Evolutionary conservation across 495 filamentous ascomycete genomes (phyloP), one percentile per base, ranked within the genome.

Genomic region (Neohortaea acidophila): DNA sequence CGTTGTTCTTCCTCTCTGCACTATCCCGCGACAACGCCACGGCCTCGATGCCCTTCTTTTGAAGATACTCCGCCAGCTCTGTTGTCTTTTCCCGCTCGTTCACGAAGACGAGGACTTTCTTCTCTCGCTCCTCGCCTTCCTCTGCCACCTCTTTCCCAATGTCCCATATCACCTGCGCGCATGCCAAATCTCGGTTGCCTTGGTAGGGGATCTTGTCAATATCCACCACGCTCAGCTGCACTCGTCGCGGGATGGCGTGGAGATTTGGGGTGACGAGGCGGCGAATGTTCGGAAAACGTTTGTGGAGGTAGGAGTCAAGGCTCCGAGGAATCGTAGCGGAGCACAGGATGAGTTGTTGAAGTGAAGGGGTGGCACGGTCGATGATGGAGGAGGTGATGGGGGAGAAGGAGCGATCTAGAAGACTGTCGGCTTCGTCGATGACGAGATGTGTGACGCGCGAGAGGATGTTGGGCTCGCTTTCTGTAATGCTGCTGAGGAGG

Each of bases 21-120:
- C 78, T 81, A 53, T 97, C 89, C 20, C 91, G 67, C 43, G 76
- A 81, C 36, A 96, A 67, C 1, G 84, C 76, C 6, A 79, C 60
- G 9, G 85, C 84, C 45, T 94, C 80, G 49, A 97, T 84, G 22
- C 83, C 83, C 61, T 93, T 96, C 14, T 68, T 71, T 8, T 61
- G 55, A 0, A 97, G 75, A 58, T 81, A 96, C 7, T 79, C 57
- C 12, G 85, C 77, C 0, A 97, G 68, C 51, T 84, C 77, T 31
- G 70, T 64, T 0, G 89, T 77, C 46, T 80, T 81, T 51, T 96
- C 87, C 21, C 91, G 78, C 65, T 94, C 84, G 58, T 97, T 97
- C 56, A 97, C 91, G 49, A 97, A 97, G 0, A 97, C 87, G 43
- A 97, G 71, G 49, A 96, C 77, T 38, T 80, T 81, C 62, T 86